Percentiles rank a stretch among this genome's conserved stretches.
Evolutionary conservation across 345 rosid species (phyloP).

Genomic region (Isatis tinctoria): DNA sequence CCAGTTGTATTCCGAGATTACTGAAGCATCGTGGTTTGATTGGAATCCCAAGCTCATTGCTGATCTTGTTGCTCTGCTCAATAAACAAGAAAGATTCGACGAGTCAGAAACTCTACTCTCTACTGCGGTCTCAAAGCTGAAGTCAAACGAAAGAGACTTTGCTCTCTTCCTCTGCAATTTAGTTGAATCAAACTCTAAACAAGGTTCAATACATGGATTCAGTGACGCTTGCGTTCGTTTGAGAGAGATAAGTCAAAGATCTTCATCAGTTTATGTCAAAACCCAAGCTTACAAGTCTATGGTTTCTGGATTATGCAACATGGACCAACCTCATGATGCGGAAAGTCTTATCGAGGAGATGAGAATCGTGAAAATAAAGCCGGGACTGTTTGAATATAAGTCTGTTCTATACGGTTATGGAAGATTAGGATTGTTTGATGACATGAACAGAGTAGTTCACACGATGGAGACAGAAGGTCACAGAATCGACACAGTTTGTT

Average conservation of each 20-base stretch:
- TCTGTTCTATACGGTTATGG: slow-evolving; percentile 62
- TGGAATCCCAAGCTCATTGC: slow-evolving; percentile 87
- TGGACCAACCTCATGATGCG: slow-evolving; percentile 59
- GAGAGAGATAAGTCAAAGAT: slow-evolving; percentile 34
- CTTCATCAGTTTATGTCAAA: slow-evolving; percentile 61
- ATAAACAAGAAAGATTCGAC: slow-evolving; percentile 43
- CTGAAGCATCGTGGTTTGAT: slow-evolving; percentile 66
- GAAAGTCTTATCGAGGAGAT: slow-evolving; percentile 48
- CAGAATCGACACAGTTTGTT: slow-evolving; percentile 55
- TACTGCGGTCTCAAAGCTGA: slow-evolving; percentile 36
- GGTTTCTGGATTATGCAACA: slow-evolving; percentile 59
- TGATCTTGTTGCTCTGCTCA: slow-evolving; percentile 53
- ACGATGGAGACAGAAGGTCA: slow-evolving; percentile 50
- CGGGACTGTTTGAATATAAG: slow-evolving; percentile 49
- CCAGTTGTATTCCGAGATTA: slow-evolving; percentile 51
- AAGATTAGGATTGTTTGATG: slow-evolving; percentile 54
- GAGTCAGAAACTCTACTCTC: slow-evolving; percentile 48
- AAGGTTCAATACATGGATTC: slow-evolving; percentile 47
- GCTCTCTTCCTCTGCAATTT: slow-evolving; percentile 47
- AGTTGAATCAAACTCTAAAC: slow-evolving; percentile 50
- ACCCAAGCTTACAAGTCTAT: slow-evolving; percentile 58
- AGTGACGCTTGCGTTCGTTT: slow-evolving; percentile 33
- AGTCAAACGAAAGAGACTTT: slow-evolving; percentile 49
- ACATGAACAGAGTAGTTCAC: slow-evolving; percentile 50
- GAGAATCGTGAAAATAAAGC: slow-evolving; percentile 41